These are phyloP conservation scores for Trichocladium uniseriatum DNA, from an alignment of 495 filamentous ascomycete genomes.

Conservation along the genomic window DNA sequence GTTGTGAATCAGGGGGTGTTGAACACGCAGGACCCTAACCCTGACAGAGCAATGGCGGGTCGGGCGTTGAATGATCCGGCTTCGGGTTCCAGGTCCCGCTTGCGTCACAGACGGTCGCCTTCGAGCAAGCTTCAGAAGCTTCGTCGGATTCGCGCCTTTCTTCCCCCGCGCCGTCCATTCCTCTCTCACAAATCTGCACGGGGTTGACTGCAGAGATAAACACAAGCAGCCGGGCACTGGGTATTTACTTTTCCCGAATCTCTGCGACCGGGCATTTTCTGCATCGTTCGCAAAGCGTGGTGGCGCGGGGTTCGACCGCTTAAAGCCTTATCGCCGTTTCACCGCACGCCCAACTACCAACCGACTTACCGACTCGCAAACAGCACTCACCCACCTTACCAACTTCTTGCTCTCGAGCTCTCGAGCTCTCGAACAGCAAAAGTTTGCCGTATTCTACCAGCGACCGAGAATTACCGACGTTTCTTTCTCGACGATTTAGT, in stretches of 20 bases:
- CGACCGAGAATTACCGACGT: too few relatives aligned
- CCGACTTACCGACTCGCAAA: background rate
- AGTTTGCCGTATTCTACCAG: too few relatives aligned
- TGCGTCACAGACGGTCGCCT: slow-evolving; percentile 5
- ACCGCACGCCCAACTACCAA: background rate
- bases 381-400: background rate
- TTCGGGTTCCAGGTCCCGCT: background rate
- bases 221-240: too few relatives aligned
- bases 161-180: too few relatives aligned
- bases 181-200: too few relatives aligned
- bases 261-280: background rate
- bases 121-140: too few relatives aligned
- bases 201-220: too few relatives aligned
- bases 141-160: too few relatives aligned
- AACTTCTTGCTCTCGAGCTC: too few relatives aligned
- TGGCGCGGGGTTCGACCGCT: background rate
- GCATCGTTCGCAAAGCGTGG: background rate
- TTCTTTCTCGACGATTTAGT: too few relatives aligned
- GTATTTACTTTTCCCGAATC: background rate
- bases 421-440: too few relatives aligned
- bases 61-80: slow-evolving; percentile 5
- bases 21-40: background rate
- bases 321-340: background rate
- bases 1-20: background rate
- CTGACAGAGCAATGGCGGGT: background rate